These are phyloP conservation scores for Stevia rebaudiana DNA, from an alignment of 140 eudicot genomes.

Conservation along the genomic window DNA sequence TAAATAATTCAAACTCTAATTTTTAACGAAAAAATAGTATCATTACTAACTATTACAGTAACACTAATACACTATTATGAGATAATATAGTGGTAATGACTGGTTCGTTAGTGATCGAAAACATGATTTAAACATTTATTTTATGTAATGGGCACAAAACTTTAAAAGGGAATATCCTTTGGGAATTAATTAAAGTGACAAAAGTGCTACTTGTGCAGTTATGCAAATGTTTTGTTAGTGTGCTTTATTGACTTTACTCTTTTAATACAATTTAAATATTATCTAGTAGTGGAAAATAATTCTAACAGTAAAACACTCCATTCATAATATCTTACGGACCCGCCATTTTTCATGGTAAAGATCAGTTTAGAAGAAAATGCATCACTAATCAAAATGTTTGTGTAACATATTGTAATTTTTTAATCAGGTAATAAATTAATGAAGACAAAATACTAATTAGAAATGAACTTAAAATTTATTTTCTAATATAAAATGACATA, in stretches of 20 bases:
- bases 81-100: slow-evolving; percentile 8
- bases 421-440: background rate
- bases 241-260: slow-evolving; percentile 28
- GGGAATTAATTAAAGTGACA: slow-evolving; percentile 18
- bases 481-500: background rate
- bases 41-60: background rate
- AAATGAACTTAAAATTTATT: background rate
- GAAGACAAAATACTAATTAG: background rate
- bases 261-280: slow-evolving; percentile 3
- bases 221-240: slow-evolving; percentile 18
- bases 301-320: slow-evolving; percentile 22
- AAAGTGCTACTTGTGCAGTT: slow-evolving; percentile 16
- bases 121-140: slow-evolving; percentile 20
- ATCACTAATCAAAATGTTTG: background rate
- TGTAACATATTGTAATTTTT: background rate
- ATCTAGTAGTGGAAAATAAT: slow-evolving; percentile 31
- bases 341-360: slow-evolving; percentile 2
- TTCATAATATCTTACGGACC: slow-evolving; percentile 19
- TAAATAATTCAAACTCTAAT: too few species aligned
- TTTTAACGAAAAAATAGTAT: background rate
- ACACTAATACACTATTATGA: background rate
- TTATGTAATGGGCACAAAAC: slow-evolving; percentile 40
- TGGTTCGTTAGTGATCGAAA: slow-evolving; percentile 22
- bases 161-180: slow-evolving; percentile 35
- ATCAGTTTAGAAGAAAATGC: background rate